Evolutionary conservation across 2,329 filamentous ascomycete genomes (phyloP).

Genomic region (Hypoxylon rubiginosum): DNA sequence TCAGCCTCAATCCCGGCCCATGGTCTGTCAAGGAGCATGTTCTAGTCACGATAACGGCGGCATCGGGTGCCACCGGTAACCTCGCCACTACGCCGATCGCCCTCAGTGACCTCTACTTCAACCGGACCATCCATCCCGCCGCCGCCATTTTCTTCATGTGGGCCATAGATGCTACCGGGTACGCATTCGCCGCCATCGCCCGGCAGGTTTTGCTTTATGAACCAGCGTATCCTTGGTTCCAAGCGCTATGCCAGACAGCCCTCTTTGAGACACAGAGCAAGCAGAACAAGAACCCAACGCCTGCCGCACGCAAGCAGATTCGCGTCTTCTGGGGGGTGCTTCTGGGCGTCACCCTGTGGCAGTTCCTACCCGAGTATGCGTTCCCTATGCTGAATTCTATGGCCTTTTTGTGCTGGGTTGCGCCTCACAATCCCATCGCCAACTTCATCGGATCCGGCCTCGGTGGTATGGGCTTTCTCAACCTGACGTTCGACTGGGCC

Average conservation of each 20-base stretch:
- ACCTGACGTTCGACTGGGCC: slow-evolving; percentile 72
- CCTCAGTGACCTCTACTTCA: slow-evolving; percentile 70
- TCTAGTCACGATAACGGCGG: slow-evolving; percentile 67
- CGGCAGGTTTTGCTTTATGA: slow-evolving; percentile 70
- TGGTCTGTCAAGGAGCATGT: slow-evolving; percentile 72
- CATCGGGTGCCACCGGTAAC: slow-evolving; percentile 66
- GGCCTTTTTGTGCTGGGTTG: slow-evolving; percentile 74
- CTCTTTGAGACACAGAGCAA: slow-evolving; percentile 70
- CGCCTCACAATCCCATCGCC: slow-evolving; percentile 67
- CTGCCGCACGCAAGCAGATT: slow-evolving; percentile 66
- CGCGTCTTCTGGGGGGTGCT: slow-evolving; percentile 68
- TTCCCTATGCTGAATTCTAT: slow-evolving; percentile 72
- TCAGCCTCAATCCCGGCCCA: slow-evolving; percentile 68
- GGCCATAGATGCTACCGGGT: slow-evolving; percentile 69
- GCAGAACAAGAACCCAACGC: slow-evolving; percentile 64
- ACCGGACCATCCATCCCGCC: slow-evolving; percentile 63
- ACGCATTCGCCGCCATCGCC: slow-evolving; percentile 70
- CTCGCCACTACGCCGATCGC: slow-evolving; percentile 65
- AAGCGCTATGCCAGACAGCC: slow-evolving; percentile 66
- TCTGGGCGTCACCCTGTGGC: slow-evolving; percentile 68
- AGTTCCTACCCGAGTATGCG: slow-evolving; percentile 72
- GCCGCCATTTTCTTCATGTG: slow-evolving; percentile 73
- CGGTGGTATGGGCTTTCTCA: slow-evolving; percentile 73
- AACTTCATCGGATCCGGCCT: slow-evolving; percentile 73
- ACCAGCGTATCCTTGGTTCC: slow-evolving; percentile 67